Conservation (phyloP, 208 protist genomes). For the Leishmania amazonensis region DNA sequence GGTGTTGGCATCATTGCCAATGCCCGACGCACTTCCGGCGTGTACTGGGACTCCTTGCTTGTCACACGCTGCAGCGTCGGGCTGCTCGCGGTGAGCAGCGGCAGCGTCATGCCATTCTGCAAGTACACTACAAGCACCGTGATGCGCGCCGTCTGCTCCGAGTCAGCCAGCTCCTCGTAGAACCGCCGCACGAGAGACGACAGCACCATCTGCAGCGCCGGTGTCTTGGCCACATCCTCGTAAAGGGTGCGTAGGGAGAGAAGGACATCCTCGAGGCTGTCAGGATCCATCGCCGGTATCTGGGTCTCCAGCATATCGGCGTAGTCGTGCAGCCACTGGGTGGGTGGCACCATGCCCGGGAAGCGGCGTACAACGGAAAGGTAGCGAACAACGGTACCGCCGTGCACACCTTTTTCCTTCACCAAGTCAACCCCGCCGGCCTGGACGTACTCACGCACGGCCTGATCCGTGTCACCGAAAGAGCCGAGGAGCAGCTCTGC, state of each 20-base stretch:
- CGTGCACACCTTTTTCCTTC: conserved; percentile 12
- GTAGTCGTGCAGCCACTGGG: conserved; percentile 63
- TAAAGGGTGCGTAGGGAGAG: conserved; percentile 66
- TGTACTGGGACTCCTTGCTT: conserved; percentile 30
- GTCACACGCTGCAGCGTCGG: conserved; percentile 34
- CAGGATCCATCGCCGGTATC: conserved; percentile 1
- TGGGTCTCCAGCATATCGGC: conserved; percentile 32
- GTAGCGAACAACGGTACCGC: conserved; percentile 54
- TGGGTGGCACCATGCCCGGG: conserved; percentile 34
- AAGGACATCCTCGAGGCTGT: conserved; percentile 64
- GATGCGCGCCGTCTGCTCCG: conserved; percentile 56
- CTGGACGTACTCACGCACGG: conserved; percentile 52
- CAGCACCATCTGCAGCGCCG: conserved; percentile 61
- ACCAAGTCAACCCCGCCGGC: conserved; percentile 62
- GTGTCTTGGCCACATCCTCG: conserved; percentile 52
- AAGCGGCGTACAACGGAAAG: conserved; percentile 54
- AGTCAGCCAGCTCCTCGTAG: conserved; percentile 26
- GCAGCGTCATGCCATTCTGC: conserved; percentile 68
- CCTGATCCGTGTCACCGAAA: conserved; percentile 53
- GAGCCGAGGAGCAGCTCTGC: conserved; percentile 58
- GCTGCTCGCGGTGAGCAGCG: conserved; percentile 52
- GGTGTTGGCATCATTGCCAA: conserved; percentile 66
- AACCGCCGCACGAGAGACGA: conserved; percentile 37
- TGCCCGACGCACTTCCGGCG: conserved; percentile 52
- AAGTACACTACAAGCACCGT: conserved; percentile 74